A percentile compares a stretch with the other conserved stretches of the same genome.
Conservation (phyloP, 495 filamentous ascomycete species). For the Trichoderma asperelloides region DNA sequence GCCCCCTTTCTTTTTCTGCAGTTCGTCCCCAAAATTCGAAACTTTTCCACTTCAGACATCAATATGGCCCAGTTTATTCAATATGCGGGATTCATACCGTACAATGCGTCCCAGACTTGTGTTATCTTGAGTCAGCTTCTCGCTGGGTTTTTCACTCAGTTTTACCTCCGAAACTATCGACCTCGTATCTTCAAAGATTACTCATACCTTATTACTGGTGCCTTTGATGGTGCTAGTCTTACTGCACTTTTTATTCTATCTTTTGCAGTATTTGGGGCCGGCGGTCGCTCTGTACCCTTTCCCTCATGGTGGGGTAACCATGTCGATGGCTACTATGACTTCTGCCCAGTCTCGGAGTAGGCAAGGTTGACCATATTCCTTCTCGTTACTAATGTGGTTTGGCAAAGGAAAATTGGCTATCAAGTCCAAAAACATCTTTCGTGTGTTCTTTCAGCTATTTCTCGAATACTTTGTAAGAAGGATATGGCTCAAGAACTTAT, state of each 20-base stretch:
- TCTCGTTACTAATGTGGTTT: neutral
- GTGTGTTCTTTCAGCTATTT: neutral
- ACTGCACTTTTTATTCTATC: slow-evolving; percentile 47
- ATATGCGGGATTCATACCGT: slow-evolving; percentile 37
- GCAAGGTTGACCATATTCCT: neutral
- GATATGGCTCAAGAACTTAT: neutral
- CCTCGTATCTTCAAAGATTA: slow-evolving; percentile 49
- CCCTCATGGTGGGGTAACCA: slow-evolving; percentile 47
- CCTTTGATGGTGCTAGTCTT: slow-evolving; percentile 46
- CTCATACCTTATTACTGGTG: slow-evolving; percentile 46
- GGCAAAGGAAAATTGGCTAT: neutral
- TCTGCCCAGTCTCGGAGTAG: slow-evolving; percentile 19
- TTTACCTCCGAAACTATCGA: slow-evolving; percentile 40
- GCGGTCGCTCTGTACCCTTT: slow-evolving; percentile 26
- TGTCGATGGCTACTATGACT: slow-evolving; percentile 24
- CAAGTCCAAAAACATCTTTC: neutral
- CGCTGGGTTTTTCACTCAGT: slow-evolving; percentile 40
- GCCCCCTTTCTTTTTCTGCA: neutral
- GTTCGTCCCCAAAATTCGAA: neutral
- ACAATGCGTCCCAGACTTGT: slow-evolving; percentile 35
- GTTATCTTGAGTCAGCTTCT: slow-evolving; percentile 20
- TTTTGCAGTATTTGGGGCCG: slow-evolving; percentile 50
- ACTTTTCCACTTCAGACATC: slow-evolving; percentile 16
- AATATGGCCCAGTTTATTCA: slow-evolving; percentile 32
- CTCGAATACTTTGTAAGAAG: neutral